Evolutionary conservation across 2,329 filamentous ascomycete genomes (phyloP).

Genomic region (Hortaea werneckii): DNA sequence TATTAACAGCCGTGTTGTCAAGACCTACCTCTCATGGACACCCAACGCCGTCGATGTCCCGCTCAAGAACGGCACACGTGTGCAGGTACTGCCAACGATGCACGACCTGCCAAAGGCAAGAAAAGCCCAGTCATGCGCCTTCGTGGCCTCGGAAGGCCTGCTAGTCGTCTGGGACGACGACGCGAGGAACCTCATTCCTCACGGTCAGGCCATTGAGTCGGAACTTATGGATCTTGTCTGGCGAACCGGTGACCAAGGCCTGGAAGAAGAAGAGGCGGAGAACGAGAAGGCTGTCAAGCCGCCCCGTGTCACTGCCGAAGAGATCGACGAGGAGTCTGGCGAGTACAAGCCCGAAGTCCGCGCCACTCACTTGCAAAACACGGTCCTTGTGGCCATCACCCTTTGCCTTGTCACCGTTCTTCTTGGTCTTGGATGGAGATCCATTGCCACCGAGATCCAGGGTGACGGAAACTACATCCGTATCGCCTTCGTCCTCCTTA

Average conservation of each 20-base stretch:
- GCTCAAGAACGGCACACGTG: conserved; percentile 63
- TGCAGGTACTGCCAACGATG: conserved; percentile 64
- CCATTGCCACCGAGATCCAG: conserved; percentile 57
- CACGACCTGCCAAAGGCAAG: conserved; percentile 60
- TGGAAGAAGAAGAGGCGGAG: conserved; percentile 44
- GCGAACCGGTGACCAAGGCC: conserved; percentile 41
- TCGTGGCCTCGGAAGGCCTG: conserved; percentile 60
- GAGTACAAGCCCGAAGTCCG: conserved; percentile 54
- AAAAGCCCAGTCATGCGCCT: conserved; percentile 73
- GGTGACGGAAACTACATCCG: conserved; percentile 55
- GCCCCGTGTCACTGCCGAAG: conserved; percentile 38
- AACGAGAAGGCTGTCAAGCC: conserved; percentile 34
- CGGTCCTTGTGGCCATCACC: conserved; percentile 56
- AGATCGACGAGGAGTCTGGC: conserved; percentile 64
- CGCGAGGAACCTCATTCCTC: conserved; percentile 56
- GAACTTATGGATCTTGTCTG: conserved; percentile 64
- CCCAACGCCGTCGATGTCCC: conserved; percentile 66
- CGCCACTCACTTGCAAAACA: conserved; percentile 59
- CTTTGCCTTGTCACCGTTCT: conserved; percentile 55
- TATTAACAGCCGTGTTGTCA: conserved; percentile 69
- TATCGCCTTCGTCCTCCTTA: conserved; percentile 54
- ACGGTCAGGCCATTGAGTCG: conserved; percentile 62
- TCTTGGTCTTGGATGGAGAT: conserved; percentile 59
- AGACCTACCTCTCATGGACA: conserved; percentile 64
- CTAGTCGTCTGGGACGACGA: conserved; percentile 75